These are phyloP conservation scores for Zea luxurians DNA, from an alignment of 176 grass and related monocot genomes.

Conservation along the genomic window DNA sequence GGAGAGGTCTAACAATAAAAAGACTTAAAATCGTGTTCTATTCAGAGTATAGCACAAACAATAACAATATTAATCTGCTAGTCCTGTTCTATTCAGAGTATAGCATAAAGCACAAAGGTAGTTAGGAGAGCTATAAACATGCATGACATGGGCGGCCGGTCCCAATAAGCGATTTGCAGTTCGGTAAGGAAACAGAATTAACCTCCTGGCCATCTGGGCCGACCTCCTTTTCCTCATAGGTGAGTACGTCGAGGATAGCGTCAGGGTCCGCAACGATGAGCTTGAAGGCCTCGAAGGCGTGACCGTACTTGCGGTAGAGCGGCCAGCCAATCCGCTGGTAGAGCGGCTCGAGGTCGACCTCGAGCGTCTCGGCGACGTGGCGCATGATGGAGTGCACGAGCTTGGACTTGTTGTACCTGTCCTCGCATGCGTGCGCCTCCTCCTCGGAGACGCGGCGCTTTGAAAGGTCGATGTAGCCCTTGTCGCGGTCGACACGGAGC, in stretches of 20 bases:
- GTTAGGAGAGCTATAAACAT: too few relatives aligned
- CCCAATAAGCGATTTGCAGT: neutral
- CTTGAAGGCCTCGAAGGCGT: slow-evolving; percentile 88
- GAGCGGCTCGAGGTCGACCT: slow-evolving; percentile 80
- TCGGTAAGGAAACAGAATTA: neutral
- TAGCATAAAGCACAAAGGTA: too few relatives aligned
- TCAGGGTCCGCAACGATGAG: slow-evolving; percentile 70
- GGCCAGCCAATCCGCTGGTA: slow-evolving; percentile 81
- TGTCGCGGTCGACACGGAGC: slow-evolving; percentile 89
- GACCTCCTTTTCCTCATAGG: slow-evolving; percentile 54
- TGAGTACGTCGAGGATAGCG: slow-evolving; percentile 54
- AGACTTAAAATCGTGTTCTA: neutral
- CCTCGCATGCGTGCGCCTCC: slow-evolving; percentile 80
- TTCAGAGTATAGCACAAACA: neutral
- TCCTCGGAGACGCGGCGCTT: slow-evolving; percentile 95
- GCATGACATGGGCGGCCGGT: neutral
- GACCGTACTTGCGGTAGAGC: slow-evolving; percentile 85
- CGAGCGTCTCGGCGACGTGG: slow-evolving; percentile 92
- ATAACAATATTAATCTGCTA: neutral
- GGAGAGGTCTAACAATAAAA: neutral
- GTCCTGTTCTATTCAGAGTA: neutral
- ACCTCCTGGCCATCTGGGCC: slow-evolving; percentile 75
- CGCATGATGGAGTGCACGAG: slow-evolving; percentile 99
- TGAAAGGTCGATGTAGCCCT: slow-evolving; percentile 93
- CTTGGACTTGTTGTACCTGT: slow-evolving; percentile 95